phyloP scores from a whole-genome alignment of 176 grass and related monocot genomes.

The Secale cereale region DNA sequence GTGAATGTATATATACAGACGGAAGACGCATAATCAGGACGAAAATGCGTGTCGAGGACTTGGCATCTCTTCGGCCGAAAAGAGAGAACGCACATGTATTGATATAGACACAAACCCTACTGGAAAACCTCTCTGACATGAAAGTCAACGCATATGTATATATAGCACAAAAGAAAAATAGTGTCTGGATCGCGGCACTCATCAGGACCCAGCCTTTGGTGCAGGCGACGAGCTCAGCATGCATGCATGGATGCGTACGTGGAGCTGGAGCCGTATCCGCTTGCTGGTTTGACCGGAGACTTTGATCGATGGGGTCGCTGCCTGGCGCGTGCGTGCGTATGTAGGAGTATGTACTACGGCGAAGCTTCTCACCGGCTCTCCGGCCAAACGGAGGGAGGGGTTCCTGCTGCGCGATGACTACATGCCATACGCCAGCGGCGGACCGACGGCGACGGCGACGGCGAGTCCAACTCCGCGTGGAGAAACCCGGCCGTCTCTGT shows the following conservation, averaged over 20 bases:
- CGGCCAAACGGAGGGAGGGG: neutral
- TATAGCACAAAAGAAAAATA: neutral
- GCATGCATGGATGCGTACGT: neutral
- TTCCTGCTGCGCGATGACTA: neutral
- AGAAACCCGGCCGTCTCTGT: neutral
- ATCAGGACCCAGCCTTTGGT: no score
- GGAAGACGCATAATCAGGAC: no score
- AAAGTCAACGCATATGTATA: neutral
- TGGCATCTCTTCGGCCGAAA: no score
- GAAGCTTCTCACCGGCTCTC: neutral
- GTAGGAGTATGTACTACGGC: neutral
- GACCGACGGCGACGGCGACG: slow-evolving; percentile 2
- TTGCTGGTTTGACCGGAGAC: neutral
- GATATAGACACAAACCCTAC: no score
- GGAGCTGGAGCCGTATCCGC: neutral
- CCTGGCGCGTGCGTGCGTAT: neutral
- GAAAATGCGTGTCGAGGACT: no score
- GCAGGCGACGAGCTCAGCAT: no score
- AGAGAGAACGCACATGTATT: no score
- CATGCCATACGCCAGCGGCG: neutral
- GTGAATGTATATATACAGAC: no score
- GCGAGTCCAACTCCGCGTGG: slow-evolving; percentile 41
- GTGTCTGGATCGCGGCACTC: neutral
- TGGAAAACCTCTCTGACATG: neutral
- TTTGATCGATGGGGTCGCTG: neutral